Conservation (phyloP, 257 asterid species). For the Nemophila menziesii region DNA sequence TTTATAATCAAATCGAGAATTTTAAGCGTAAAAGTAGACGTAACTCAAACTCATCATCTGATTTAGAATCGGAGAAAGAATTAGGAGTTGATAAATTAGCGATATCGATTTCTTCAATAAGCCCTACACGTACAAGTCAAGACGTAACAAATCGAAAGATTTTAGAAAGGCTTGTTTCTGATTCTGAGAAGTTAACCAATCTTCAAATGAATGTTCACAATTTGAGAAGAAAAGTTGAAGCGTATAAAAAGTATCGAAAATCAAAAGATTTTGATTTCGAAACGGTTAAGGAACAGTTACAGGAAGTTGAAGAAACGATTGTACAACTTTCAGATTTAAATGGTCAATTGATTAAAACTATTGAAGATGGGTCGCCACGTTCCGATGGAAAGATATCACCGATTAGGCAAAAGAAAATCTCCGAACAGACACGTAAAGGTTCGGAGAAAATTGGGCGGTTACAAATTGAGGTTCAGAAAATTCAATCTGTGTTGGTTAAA, state of each 20-base stretch:
- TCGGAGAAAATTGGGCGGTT: conserved; percentile 50
- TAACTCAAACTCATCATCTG: conserved; percentile 50
- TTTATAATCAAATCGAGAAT: conserved; percentile 27
- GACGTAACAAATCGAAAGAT: conserved; percentile 35
- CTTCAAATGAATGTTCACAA: conserved; percentile 40
- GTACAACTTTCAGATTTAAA: conserved; percentile 53
- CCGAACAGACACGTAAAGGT: conserved; percentile 67
- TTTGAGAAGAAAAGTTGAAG: conserved; percentile 44
- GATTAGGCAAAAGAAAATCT: conserved; percentile 33
- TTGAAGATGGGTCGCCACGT: conserved; percentile 36
- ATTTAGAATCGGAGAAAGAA: conserved; percentile 64
- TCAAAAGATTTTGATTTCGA: conserved; percentile 35
- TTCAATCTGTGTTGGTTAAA: conserved; percentile 48
- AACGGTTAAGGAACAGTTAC: conserved; percentile 48
- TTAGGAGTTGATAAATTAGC: conserved; percentile 52
- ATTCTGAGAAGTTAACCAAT: conserved; percentile 44
- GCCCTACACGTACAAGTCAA: conserved; percentile 25
- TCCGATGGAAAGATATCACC: conserved; percentile 33
- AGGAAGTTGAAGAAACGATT: conserved; percentile 61
- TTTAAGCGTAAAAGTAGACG: conserved; percentile 26
- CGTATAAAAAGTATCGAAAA: conserved; percentile 33
- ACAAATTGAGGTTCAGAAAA: conserved; percentile 63
- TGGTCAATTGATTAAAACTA: conserved; percentile 44
- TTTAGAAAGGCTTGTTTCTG: conserved; percentile 50
- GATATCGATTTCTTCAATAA: conserved; percentile 21